A percentile compares a stretch with the other conserved stretches of the same genome.
phyloP scores from a whole-genome alignment of 345 rosid species.

The Combretum micranthum region DNA sequence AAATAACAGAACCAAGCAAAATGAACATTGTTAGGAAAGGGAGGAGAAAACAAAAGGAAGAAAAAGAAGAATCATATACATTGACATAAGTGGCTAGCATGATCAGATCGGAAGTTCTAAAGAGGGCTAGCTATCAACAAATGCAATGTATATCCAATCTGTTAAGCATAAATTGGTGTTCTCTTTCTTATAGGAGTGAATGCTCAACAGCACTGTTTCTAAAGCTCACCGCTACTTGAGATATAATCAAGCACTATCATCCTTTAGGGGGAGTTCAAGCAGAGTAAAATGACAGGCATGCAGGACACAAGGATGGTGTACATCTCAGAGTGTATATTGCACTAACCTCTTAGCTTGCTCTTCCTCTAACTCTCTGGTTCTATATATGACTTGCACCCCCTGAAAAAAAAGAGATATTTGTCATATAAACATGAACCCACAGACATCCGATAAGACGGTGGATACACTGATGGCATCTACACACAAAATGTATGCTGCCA shows the following conservation, averaged over 20 bases:
- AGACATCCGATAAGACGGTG: neutral
- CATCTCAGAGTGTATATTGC: neutral
- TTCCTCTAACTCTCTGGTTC: constrained; percentile 84
- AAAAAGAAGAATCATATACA: neutral
- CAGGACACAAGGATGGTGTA: neutral
- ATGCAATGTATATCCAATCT: no score
- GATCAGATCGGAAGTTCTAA: no score
- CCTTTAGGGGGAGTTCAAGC: no score
- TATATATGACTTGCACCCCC: constrained; percentile 77
- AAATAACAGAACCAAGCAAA: constrained; percentile 4
- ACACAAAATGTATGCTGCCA: neutral
- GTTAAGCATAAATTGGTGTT: no score
- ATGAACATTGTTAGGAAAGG: neutral
- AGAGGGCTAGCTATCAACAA: no score
- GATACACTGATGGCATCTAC: neutral
- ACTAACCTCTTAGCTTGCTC: constrained; percentile 75
- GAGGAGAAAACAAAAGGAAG: no score
- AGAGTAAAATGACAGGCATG: no score
- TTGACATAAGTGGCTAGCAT: neutral
- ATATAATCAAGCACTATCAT: no score
- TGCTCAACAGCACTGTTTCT: no score
- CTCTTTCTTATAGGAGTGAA: no score
- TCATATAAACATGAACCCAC: neutral
- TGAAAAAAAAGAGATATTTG: constrained; percentile 17
- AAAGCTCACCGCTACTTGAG: no score